Percentiles rank a stretch among this genome's conserved stretches.
Evolutionary conservation across 768 basidiomycete species (phyloP).

Genomic region (Tremella yokohamensis): DNA sequence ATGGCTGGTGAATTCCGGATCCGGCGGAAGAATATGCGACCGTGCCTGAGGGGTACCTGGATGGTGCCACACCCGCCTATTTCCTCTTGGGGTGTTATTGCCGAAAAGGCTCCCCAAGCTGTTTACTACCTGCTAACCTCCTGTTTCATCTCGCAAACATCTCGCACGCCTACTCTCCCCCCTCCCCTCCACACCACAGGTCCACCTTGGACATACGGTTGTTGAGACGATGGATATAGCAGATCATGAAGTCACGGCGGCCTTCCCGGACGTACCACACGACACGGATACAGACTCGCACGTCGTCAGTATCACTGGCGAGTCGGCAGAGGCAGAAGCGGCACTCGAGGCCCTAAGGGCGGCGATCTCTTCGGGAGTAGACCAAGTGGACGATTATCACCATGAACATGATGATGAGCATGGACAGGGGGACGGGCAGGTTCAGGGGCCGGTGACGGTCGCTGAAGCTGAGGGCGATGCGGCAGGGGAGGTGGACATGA

Average conservation of each 20-base stretch:
- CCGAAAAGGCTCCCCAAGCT: no score
- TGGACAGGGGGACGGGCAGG: neutral
- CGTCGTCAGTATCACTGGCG: constrained; percentile 5
- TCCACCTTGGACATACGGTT: constrained; percentile 25
- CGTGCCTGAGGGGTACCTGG: no score
- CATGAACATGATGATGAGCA: neutral
- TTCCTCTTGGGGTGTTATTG: no score
- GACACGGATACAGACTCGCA: constrained; percentile 15
- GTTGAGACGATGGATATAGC: neutral
- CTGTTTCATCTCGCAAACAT: neutral
- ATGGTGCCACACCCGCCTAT: no score
- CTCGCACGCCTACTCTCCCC: constrained; percentile 2
- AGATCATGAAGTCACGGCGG: neutral
- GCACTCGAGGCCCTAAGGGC: constrained; percentile 34
- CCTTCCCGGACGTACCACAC: constrained; percentile 3
- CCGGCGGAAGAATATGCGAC: no score
- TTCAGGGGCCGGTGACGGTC: neutral
- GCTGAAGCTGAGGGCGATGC: neutral
- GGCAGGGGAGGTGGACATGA: no score
- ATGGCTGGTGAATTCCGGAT: no score
- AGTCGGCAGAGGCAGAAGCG: constrained; percentile 19
- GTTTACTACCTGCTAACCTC: no score
- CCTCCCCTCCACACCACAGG: constrained; percentile 24
- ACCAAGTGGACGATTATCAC: neutral
- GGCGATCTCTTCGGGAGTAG: constrained; percentile 22